phyloP scores from a whole-genome alignment of 805 yeast species.

The Yarrowia deformans region DNA sequence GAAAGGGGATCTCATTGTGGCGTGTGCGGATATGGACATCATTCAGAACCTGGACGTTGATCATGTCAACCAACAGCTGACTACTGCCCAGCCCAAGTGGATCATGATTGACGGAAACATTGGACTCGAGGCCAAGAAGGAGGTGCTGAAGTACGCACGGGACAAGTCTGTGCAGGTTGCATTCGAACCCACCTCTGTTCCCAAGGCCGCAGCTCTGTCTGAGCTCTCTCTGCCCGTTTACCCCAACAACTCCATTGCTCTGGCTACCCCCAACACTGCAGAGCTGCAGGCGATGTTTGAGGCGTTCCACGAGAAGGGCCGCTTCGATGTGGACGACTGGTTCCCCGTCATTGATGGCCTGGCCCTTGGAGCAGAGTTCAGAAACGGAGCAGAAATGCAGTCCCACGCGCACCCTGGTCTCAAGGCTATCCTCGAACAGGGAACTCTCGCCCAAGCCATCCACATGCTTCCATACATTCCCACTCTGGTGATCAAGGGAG shows the following conservation, averaged over 20 bases:
- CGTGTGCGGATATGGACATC: conserved; percentile 86
- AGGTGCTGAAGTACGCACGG: conserved; percentile 50
- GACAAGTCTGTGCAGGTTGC: conserved; percentile 52
- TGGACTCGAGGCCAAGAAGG: conserved; percentile 54
- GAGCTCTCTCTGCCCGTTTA: conserved; percentile 48
- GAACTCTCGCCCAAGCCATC: conserved; percentile 68
- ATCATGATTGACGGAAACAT: conserved; percentile 76
- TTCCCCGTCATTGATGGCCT: conserved; percentile 73
- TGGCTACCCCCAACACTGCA: conserved; percentile 72
- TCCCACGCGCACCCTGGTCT: conserved; percentile 45
- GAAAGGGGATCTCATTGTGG: conserved; percentile 70
- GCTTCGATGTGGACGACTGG: conserved; percentile 70
- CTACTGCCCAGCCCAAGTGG: conserved; percentile 55
- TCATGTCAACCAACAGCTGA: conserved; percentile 56
- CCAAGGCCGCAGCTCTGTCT: conserved; percentile 64
- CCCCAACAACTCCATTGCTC: conserved; percentile 56
- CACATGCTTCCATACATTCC: conserved; percentile 79
- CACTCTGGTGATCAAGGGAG: conserved; percentile 69
- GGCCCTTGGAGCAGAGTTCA: conserved; percentile 57
- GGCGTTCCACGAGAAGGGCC: conserved; percentile 55
- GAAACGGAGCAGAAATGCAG: conserved; percentile 56
- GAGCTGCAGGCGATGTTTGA: conserved; percentile 67
- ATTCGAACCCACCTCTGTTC: conserved; percentile 79
- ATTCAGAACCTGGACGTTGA: conserved; percentile 58
- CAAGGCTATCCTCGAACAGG: conserved; percentile 48